Base-by-base conservation (phyloP, 495 filamentous ascomycete species). In the Aspergillus diversus region DNA sequence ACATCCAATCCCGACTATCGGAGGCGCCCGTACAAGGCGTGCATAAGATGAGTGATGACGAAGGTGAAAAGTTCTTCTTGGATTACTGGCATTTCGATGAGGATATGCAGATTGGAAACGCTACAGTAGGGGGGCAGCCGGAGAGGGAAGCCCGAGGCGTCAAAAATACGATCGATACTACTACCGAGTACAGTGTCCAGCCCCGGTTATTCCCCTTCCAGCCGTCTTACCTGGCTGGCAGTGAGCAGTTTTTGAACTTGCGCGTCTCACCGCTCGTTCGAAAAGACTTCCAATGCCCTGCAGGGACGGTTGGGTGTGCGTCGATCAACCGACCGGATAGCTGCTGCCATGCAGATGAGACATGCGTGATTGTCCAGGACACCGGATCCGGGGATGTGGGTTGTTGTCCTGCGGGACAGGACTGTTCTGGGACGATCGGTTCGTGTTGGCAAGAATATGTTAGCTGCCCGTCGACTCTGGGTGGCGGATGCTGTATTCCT, bases 401-500 rank as follows among this genome's bases (percentile, higher is more conserved):
- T 4, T 99, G 94, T 72, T 99, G 94, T 80, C 89, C 89, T 15
- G 72, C 73, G 33, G 92, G 92, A 4, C 71, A 84, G 66, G 84
- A 69, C 5, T 99, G 95, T 73, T 79, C 82, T 5, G 87, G 89
- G 7, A 74, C 76, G 7, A 84, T 97, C 46, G 80, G 80, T 0
- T 70, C 69, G 4, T 99, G 94, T 68, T 75, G 79, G 55, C 72
- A 71, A 0, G 88, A 86, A 13, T 89, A 92, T 72, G 83, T 84
- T 12, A 80, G 82, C 27, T 99, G 95, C 69, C 80, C 87, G 2
- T 78, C 82, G 16, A 83, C 80, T 34, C 65, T 88, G 15, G 93
- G 93, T 5, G 93, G 93, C 1, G 94, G 93, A 1, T 98, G 94
- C 67, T 98, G 94, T 71, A 88, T 96, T 51, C 81, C 89, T 1